Conservation (phyloP, 306 rosid genomes). For the Inga leiocalycina region DNA sequence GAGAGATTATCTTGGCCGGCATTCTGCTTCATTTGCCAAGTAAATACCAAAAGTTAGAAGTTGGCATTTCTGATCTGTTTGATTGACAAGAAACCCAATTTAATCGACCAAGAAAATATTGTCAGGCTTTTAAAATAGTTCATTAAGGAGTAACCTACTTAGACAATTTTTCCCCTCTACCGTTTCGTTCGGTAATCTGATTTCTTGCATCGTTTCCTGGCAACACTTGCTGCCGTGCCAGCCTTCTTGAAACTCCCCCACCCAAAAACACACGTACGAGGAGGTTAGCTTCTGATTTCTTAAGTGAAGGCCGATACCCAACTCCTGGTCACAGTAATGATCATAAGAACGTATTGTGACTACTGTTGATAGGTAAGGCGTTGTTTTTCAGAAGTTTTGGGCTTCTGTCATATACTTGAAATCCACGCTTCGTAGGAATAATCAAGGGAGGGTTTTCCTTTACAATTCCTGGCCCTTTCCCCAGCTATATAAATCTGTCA, state of each 20-base stretch:
- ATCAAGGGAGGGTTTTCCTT: neutral
- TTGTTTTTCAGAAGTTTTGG: constrained; percentile 2
- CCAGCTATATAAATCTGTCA: neutral
- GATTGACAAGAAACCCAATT: neutral
- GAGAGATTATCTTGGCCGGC: neutral
- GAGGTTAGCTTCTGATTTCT: neutral
- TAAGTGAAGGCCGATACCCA: neutral
- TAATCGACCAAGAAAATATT: neutral
- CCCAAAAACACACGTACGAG: neutral
- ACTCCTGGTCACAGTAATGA: neutral
- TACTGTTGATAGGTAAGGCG: neutral
- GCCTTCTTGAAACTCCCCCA: neutral
- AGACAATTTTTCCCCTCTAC: neutral
- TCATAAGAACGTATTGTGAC: neutral
- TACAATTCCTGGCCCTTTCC: constrained; percentile 14
- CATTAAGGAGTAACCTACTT: neutral
- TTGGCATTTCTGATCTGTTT: neutral
- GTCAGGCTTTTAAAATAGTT: neutral
- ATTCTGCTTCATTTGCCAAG: neutral
- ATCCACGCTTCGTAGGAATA: neutral
- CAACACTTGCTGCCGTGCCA: neutral
- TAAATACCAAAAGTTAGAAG: neutral
- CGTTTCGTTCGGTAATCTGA: neutral
- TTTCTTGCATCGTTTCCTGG: neutral
- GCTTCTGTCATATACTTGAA: neutral